Evolutionary conservation across 306 rosid species (phyloP).

Genomic region (Gastrolobium bilobum): DNA sequence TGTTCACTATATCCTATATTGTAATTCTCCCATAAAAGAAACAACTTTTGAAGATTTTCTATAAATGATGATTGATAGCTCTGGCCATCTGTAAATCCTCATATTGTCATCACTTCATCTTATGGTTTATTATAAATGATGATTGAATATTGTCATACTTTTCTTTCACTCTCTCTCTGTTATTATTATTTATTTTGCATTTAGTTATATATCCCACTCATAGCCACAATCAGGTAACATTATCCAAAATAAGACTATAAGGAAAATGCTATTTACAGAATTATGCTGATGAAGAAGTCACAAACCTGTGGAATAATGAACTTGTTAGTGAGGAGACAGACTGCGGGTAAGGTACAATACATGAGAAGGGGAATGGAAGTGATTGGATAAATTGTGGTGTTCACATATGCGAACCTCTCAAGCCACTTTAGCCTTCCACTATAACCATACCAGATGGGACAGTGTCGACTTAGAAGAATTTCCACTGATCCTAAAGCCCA

Average conservation of each 20-base stretch:
- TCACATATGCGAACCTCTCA: conserved; percentile 80
- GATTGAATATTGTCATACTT: neutral
- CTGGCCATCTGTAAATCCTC: neutral
- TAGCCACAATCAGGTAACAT: neutral
- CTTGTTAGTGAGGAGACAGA: conserved; percentile 92
- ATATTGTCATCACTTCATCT: conserved; percentile 4
- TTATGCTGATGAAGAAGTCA: conserved; percentile 30
- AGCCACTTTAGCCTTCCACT: conserved; percentile 89
- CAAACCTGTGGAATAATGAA: conserved; percentile 95
- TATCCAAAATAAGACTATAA: conserved; percentile 3
- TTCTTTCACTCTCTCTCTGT: neutral
- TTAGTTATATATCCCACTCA: conserved; percentile 7
- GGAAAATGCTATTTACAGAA: conserved; percentile 12
- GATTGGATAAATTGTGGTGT: conserved; percentile 91
- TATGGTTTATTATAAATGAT: neutral
- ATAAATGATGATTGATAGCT: neutral
- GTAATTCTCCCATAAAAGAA: neutral
- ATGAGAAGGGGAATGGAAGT: conserved; percentile 85
- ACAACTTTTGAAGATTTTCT: neutral
- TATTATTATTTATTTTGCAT: neutral
- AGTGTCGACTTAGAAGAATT: conserved; percentile 88
- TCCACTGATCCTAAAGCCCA: conserved; percentile 95
- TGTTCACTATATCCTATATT: neutral
- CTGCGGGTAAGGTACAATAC: conserved; percentile 91
- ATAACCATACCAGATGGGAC: conserved; percentile 96